phyloP scores from a whole-genome alignment of 2,329 filamentous ascomycete genomes.

The Xylaria sp. region DNA sequence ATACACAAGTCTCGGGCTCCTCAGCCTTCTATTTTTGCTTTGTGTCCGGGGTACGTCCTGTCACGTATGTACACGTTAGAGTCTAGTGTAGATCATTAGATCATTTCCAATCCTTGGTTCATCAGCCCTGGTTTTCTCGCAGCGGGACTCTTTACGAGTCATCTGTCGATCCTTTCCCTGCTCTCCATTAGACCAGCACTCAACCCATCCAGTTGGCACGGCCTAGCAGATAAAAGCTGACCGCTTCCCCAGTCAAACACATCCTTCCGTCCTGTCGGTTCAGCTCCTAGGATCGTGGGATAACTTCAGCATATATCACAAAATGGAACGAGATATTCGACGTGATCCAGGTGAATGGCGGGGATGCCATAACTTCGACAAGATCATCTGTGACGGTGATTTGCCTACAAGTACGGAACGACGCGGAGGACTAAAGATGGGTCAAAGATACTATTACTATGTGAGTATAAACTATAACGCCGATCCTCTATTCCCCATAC shows the following conservation, averaged over 20 bases:
- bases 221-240: constrained; percentile 36
- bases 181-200: background rate
- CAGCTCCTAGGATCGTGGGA: constrained; percentile 93
- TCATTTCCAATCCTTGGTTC: constrained; percentile 32
- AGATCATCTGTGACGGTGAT: constrained; percentile 83
- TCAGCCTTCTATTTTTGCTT: constrained; percentile 30
- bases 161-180: constrained; percentile 24
- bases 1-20: constrained; percentile 22
- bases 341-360: constrained; percentile 80
- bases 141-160: constrained; percentile 18
- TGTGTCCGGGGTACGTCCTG: constrained; percentile 18
- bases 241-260: constrained; percentile 57
- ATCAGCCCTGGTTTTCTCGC: constrained; percentile 11
- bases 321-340: constrained; percentile 79
- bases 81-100: constrained; percentile 28
- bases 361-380: constrained; percentile 84
- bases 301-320: constrained; percentile 81
- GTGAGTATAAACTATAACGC: constrained; percentile 57
- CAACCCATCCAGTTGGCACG: constrained; percentile 24
- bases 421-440: constrained; percentile 86
- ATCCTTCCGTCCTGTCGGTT: constrained; percentile 69
- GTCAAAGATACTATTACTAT: constrained; percentile 94
- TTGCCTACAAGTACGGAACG: constrained; percentile 60
- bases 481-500: constrained; percentile 7
- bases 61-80: constrained; percentile 16